Conservation (phyloP, 2,329 filamentous ascomycete species). For the Seiridium cupressi region DNA sequence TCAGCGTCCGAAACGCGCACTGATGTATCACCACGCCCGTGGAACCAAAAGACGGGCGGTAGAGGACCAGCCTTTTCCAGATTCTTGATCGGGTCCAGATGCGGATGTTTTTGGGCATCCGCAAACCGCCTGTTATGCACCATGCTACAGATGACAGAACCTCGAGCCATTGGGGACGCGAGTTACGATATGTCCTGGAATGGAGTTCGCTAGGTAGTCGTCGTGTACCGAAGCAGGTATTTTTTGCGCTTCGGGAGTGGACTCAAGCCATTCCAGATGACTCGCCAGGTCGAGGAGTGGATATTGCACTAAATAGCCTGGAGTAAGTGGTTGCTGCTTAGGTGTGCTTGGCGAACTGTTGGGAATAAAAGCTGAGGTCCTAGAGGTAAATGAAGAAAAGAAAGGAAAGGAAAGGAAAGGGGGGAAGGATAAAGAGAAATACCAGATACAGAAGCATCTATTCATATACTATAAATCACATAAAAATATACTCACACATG, state of each 20-base stretch:
- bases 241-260: background rate
- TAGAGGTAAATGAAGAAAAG: no score
- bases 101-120: background rate
- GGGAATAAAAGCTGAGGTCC: no score
- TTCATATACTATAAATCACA: no score
- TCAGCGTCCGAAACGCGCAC: background rate
- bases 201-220: background rate
- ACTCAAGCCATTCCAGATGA: background rate
- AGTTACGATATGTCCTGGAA: constrained; percentile 2
- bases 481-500: background rate
- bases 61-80: constrained; percentile 4
- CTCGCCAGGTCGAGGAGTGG: background rate
- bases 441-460: no score
- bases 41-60: constrained; percentile 7
- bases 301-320: background rate
- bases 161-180: background rate
- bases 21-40: background rate
- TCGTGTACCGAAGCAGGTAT: constrained; percentile 2
- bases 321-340: no score
- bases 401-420: no score
- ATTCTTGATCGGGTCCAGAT: constrained; percentile 8
- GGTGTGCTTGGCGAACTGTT: no score
- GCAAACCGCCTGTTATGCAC: constrained; percentile 1
- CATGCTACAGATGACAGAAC: background rate
- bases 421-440: no score